Base-by-base conservation (phyloP, 169 alveolate genomes). In the Babesia ovata region DNA sequence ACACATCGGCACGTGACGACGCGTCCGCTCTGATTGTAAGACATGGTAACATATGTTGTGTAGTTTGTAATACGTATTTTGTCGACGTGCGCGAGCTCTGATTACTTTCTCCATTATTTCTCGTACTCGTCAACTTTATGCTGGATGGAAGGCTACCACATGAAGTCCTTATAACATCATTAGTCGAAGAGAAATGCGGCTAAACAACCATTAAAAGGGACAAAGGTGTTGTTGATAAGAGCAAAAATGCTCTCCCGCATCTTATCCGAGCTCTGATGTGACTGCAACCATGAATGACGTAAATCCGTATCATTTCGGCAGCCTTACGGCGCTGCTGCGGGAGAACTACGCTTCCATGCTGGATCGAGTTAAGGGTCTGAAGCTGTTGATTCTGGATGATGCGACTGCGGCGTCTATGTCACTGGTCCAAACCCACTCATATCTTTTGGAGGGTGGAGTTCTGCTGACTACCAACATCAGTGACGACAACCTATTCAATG, bases 401-500 rank as follows among this genome's bases (percentile, higher is more conserved):
- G 98, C 95, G 66, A 96, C 99, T 16, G 86, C 91, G 49, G 91
- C 88, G 36, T 93, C 93, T 14, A 92, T 97, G 50, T 95, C 98
- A 21, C 79, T 97, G 21, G 96, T 94, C 21, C 94, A 90, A 78
- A 91, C 97, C 7, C 96, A 96, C 75, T 86, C 97, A 17, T 87
- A 93, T 67, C 91, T 96, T 10, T 83, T 97, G 28, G 94, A 95
- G 71, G 95, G 91, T 66, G 98, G 95, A 58, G 97, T 96, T 12
- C 94, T 94, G 76, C 84, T 95, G 65, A 93, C 97, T 22, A 96
- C 95, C 72, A 93, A 89, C 57, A 95, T 97, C 45, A 96, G 95
- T 63, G 92, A 91, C 60, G 86, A 75, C n/a, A 78, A 70, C 50
- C 29, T 89, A 16, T 88, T 71, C 66, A 67, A 84, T 57, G 62